Base-by-base conservation (phyloP, 108 stramenopile species). In the Cylindrotheca closterium region DNA sequence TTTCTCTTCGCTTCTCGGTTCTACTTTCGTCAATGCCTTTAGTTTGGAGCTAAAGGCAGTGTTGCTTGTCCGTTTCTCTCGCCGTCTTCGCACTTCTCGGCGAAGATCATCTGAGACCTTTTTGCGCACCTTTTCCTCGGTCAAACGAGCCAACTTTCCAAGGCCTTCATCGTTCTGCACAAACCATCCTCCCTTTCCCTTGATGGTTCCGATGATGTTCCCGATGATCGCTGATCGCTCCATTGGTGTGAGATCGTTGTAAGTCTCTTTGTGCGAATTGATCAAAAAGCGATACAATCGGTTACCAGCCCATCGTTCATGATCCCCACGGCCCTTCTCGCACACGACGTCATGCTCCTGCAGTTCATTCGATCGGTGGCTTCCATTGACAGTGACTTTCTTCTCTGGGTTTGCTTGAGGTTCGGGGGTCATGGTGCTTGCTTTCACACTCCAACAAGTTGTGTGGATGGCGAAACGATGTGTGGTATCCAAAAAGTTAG, bases 41-140 rank as follows among this genome's bases (percentile, higher is more conserved):
- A 74, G 32, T 47, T 74, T 74, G 0, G 73, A 65, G 52, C 60
- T 67, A 54, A 74, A 74, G 15, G 60, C 22, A n/a, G 73, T 59
- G 42, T 53, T 74, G 60, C 56, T 51, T 10, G 73, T 54, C 26
- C 73, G 55, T 37, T 74, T 74, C 47, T 74, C 73, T n/a, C 73
- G 59, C 4, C 66, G 65, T 47, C 73, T 30, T 31, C 73, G 59
- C 4, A 74, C 66, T 34, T 74, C 73, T 0, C 73, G 65, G 3
- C 73, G 73, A n/a, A 74, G 60, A 67, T 74, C 73, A 33, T 74
- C 73, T 10, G 73, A 74, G 0, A 74, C 66, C 48, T 74, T 74
- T 33, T 74, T 74, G 17, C 73, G 59, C 4, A 74, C 73, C 46
- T 74, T 74, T 51, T 74, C 73, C 45, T 74, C 73, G 15, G 53